Evolutionary conservation across 2,329 filamentous ascomycete species (phyloP).

Genomic region (Ascochyta viciae-villosae): DNA sequence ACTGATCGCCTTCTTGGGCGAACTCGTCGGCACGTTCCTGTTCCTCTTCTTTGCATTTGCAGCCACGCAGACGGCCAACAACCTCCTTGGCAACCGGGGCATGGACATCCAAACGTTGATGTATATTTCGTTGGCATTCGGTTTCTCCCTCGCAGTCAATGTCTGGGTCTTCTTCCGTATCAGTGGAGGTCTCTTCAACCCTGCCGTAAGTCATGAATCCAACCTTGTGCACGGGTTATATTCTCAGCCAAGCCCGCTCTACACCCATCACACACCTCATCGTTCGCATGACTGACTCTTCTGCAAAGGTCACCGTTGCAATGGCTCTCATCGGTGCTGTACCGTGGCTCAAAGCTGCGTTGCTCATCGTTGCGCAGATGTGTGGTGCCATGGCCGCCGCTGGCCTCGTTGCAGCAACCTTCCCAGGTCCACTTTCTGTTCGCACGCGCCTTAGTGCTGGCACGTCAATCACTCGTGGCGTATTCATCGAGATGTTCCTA

Average conservation of each 20-base stretch:
- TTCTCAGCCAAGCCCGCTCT: constrained; percentile 1
- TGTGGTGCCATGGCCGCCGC: constrained; percentile 55
- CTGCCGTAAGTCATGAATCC: constrained; percentile 51
- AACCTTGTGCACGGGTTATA: neutral
- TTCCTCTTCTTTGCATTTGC: constrained; percentile 52
- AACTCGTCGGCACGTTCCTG: constrained; percentile 50
- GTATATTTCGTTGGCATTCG: constrained; percentile 49
- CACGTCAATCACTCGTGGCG: constrained; percentile 54
- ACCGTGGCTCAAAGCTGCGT: constrained; percentile 52
- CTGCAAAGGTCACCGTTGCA: constrained; percentile 55
- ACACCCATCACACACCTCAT: neutral
- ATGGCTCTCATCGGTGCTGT: constrained; percentile 57
- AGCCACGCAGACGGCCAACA: constrained; percentile 49
- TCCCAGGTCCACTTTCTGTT: constrained; percentile 56
- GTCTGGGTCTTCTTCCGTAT: constrained; percentile 52
- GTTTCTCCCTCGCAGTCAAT: constrained; percentile 49
- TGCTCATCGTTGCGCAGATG: constrained; percentile 56
- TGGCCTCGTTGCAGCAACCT: constrained; percentile 53
- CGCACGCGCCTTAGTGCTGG: constrained; percentile 52
- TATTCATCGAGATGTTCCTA: constrained; percentile 61
- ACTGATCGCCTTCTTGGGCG: constrained; percentile 55
- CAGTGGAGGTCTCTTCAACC: constrained; percentile 50
- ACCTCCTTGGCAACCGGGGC: constrained; percentile 29
- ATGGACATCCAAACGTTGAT: constrained; percentile 39
- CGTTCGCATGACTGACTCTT: constrained; percentile 2